Conservation (phyloP, 768 basidiomycete genomes). For the Galerina marginata region DNA sequence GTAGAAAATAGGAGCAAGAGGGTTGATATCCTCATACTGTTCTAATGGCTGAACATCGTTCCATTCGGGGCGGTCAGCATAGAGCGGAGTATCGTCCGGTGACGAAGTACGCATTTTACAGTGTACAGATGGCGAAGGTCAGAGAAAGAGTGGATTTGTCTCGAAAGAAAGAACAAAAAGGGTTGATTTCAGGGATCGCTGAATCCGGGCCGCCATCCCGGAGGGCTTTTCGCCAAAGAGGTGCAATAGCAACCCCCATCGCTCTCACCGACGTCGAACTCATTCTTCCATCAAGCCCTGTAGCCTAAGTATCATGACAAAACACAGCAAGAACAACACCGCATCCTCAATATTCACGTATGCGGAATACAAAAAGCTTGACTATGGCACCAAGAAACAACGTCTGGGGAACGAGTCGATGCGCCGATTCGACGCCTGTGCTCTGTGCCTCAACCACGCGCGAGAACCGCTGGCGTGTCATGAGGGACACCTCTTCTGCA, state of each 20-base stretch:
- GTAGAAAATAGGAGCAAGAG: slow-evolving; percentile 94
- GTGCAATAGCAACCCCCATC: neutral
- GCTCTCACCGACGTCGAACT: slow-evolving; percentile 3
- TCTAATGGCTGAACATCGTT: slow-evolving; percentile 76
- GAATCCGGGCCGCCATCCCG: slow-evolving; percentile 1
- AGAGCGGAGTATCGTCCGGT: slow-evolving; percentile 39
- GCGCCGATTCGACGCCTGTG: slow-evolving; percentile 90
- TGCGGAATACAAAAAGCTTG: slow-evolving; percentile 84
- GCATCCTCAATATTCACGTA: slow-evolving; percentile 90
- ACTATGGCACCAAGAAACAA: slow-evolving; percentile 86
- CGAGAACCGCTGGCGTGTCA: slow-evolving; percentile 83
- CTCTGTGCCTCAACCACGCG: slow-evolving; percentile 84
- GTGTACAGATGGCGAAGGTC: neutral
- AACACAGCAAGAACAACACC: slow-evolving; percentile 90
- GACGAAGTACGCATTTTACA: slow-evolving; percentile 2
- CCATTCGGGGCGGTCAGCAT: slow-evolving; percentile 76
- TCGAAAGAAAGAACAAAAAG: slow-evolving; percentile 10
- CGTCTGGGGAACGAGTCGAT: slow-evolving; percentile 91
- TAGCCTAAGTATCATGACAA: slow-evolving; percentile 61
- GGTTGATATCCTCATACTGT: slow-evolving; percentile 79
- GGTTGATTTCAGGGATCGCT: neutral
- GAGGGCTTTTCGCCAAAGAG: neutral
- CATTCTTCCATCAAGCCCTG: neutral
- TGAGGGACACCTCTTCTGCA: slow-evolving; percentile 94
- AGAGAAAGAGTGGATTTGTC: slow-evolving; percentile 1